A percentile compares a stretch with the other conserved stretches of the same genome.
These are phyloP conservation scores for Kockovaella imperatae DNA, from an alignment of 768 basidiomycete species.

Conservation along the genomic window DNA sequence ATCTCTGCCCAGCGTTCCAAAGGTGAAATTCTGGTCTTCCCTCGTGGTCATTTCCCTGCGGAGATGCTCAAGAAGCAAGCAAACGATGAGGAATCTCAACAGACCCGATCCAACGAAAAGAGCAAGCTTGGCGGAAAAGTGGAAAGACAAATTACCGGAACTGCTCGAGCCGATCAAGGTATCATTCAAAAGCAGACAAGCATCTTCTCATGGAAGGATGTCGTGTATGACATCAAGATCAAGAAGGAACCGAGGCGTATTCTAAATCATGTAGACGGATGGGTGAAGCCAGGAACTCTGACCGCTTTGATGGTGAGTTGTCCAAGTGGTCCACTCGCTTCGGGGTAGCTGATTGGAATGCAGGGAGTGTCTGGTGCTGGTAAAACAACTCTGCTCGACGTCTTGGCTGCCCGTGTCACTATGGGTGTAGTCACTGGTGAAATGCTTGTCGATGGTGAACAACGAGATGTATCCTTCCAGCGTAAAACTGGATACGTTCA, in stretches of 20 bases:
- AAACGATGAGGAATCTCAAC: conserved; percentile 26
- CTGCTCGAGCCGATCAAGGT: conserved; percentile 6
- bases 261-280: conserved; percentile 43
- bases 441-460: conserved; percentile 47
- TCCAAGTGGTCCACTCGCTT: conserved; percentile 50
- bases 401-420: conserved; percentile 42
- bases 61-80: conserved; percentile 12
- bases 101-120: neutral
- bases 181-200: conserved; percentile 43
- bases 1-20: conserved; percentile 44
- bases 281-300: conserved; percentile 38
- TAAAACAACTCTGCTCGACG: conserved; percentile 44
- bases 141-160: conserved; percentile 1
- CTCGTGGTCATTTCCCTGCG: conserved; percentile 35
- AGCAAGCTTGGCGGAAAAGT: neutral
- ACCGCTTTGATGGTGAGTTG: conserved; percentile 49
- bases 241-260: conserved; percentile 48
- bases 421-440: conserved; percentile 50
- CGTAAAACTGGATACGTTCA: conserved; percentile 48
- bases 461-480: conserved; percentile 47
- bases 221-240: conserved; percentile 45
- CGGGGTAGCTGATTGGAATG: conserved; percentile 26
- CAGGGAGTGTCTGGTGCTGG: conserved; percentile 51
- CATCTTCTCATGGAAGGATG: conserved; percentile 45
- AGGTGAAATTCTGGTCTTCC: conserved; percentile 46